Evolutionary conservation across 148 eudicot genomes (phyloP).

Genomic region (Vaccinium vitisidaea): DNA sequence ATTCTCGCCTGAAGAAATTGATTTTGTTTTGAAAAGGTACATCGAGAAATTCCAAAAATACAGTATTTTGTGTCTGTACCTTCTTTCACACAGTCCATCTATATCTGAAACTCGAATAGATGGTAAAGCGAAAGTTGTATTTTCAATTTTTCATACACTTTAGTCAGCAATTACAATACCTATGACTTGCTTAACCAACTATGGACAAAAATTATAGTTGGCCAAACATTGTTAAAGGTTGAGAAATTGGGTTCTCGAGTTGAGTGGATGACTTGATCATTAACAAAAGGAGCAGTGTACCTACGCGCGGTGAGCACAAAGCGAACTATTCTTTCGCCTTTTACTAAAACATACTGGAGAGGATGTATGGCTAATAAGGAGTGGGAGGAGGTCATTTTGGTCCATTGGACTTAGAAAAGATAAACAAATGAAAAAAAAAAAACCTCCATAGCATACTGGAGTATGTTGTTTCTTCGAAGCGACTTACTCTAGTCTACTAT

Average conservation of each 20-base stretch:
- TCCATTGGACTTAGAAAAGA: neutral
- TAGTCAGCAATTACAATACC: too few species aligned
- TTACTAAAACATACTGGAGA: slow-evolving; percentile 16
- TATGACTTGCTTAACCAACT: neutral
- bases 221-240: slow-evolving; percentile 5
- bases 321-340: slow-evolving; percentile 33
- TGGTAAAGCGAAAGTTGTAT: neutral
- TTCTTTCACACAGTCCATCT: neutral
- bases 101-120: neutral
- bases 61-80: neutral
- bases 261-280: slow-evolving; percentile 1
- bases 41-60: neutral
- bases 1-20: neutral
- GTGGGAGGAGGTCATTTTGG: neutral
- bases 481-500: neutral
- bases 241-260: neutral
- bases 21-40: neutral
- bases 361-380: too few species aligned
- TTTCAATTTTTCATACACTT: too few species aligned
- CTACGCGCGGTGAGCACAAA: slow-evolving; percentile 17
- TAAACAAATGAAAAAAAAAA: neutral
- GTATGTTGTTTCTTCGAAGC: neutral
- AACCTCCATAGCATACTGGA: too few species aligned
- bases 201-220: slow-evolving; percentile 19
- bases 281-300: neutral